Evolutionary conservation across 2,329 filamentous ascomycete species (phyloP).

Genomic region (Apiospora arundinis): DNA sequence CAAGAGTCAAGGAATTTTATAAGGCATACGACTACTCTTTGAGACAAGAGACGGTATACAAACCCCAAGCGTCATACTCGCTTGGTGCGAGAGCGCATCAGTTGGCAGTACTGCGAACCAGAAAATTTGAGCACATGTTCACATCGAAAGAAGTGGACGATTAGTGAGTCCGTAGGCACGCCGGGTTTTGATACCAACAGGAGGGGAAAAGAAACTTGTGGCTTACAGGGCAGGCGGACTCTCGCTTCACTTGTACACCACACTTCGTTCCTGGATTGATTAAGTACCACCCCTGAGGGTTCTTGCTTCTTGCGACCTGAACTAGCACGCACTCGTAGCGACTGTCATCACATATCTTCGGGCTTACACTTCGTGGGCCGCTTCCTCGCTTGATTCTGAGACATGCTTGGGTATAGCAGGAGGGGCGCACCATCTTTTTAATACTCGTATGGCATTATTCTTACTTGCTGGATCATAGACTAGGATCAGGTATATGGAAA

Average conservation of each 20-base stretch:
- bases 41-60: neutral
- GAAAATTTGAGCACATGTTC: neutral
- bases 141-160: neutral
- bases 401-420: neutral
- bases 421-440: neutral
- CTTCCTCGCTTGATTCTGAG: neutral
- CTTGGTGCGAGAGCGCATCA: neutral
- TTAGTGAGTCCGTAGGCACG: neutral
- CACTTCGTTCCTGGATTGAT: too few relatives aligned
- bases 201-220: neutral
- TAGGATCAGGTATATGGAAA: neutral
- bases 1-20: neutral
- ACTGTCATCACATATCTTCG: neutral
- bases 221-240: neutral
- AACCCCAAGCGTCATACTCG: neutral
- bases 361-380: neutral
- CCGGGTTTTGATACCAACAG: too few relatives aligned
- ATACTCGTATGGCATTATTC: neutral
- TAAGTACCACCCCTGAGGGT: neutral
- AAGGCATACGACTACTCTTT: neutral
- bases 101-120: neutral
- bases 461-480: neutral
- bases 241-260: too few relatives aligned
- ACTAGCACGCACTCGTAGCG: neutral
- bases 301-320: too few relatives aligned